These are phyloP conservation scores for Epithemia pelagica DNA, from an alignment of 108 stramenopile species.

Conservation along the genomic window DNA sequence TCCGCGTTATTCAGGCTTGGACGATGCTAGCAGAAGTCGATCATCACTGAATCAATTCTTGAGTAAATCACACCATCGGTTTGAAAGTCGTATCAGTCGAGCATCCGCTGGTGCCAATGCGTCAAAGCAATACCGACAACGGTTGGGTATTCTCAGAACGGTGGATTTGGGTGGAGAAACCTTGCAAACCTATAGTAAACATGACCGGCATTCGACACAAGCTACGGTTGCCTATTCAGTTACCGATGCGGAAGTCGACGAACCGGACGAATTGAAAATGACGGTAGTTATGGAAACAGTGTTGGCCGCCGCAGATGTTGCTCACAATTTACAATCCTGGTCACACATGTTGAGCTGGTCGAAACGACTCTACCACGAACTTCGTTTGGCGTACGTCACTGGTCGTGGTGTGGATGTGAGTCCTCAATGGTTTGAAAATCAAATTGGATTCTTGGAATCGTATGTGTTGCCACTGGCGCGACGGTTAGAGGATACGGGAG, in stretches of 20 bases:
- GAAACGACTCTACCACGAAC: slow-evolving; percentile 51
- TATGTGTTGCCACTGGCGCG: slow-evolving; percentile 67
- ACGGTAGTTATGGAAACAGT: slow-evolving; percentile 67
- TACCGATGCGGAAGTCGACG: slow-evolving; percentile 21
- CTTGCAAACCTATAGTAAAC: slow-evolving; percentile 39
- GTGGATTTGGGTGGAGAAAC: slow-evolving; percentile 67
- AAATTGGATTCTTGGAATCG: slow-evolving; percentile 72
- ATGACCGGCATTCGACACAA: slow-evolving; percentile 8
- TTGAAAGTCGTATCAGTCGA: slow-evolving; percentile 1
- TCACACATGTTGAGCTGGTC: slow-evolving; percentile 62
- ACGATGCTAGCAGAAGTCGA: neutral
- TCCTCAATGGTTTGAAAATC: slow-evolving; percentile 64
- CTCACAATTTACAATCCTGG: slow-evolving; percentile 66
- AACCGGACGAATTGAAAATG: slow-evolving; percentile 57
- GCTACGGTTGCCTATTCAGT: slow-evolving; percentile 1
- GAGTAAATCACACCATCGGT: neutral
- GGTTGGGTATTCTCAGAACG: slow-evolving; percentile 62
- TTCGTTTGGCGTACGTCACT: slow-evolving; percentile 35
- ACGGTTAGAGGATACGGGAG: slow-evolving; percentile 50
- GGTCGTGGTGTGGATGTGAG: slow-evolving; percentile 54
- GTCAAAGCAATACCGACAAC: slow-evolving; percentile 5
- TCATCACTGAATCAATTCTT: neutral
- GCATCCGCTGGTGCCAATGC: neutral
- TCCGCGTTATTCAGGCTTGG: neutral
- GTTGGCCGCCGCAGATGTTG: slow-evolving; percentile 62